Evolutionary conservation across 768 basidiomycete genomes (phyloP).

Genomic region (Mycena galericulata): DNA sequence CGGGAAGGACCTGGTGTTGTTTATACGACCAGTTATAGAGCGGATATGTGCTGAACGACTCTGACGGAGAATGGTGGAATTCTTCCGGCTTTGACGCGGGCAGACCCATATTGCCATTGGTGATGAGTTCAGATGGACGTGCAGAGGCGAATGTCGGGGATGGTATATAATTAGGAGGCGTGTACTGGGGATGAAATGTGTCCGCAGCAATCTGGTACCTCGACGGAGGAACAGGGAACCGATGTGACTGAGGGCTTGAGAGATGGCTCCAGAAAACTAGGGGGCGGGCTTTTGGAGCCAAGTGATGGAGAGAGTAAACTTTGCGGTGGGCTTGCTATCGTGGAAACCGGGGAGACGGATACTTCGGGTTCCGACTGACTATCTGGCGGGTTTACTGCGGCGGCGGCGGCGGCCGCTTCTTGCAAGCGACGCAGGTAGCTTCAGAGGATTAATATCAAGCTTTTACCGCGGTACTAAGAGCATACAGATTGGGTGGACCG

Average conservation of each 20-base stretch:
- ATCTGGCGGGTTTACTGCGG: slow-evolving; percentile 46
- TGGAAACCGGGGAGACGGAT: slow-evolving; percentile 59
- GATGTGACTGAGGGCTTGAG: slow-evolving; percentile 54
- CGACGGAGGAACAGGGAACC: slow-evolving; percentile 69
- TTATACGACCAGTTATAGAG: slow-evolving; percentile 80
- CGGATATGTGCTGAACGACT: slow-evolving; percentile 73
- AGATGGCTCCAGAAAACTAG: slow-evolving; percentile 66
- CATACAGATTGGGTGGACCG: slow-evolving; percentile 92
- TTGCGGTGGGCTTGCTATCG: slow-evolving; percentile 62
- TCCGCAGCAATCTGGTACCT: slow-evolving; percentile 80
- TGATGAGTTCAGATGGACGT: slow-evolving; percentile 33
- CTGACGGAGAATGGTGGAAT: slow-evolving; percentile 57
- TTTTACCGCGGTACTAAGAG: slow-evolving; percentile 23
- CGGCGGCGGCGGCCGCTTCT: slow-evolving; percentile 76
- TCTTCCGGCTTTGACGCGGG: slow-evolving; percentile 53
- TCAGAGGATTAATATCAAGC: slow-evolving; percentile 21
- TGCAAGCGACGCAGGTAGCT: slow-evolving; percentile 86
- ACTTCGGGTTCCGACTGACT: slow-evolving; percentile 51
- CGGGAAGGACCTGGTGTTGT: slow-evolving; percentile 61
- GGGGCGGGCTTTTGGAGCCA: slow-evolving; percentile 56
- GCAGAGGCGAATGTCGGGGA: slow-evolving; percentile 31
- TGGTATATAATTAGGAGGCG: slow-evolving; percentile 45
- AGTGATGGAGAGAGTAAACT: slow-evolving; percentile 59
- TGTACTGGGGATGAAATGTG: slow-evolving; percentile 70
- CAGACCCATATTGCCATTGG: slow-evolving; percentile 32